These are phyloP conservation scores for Setaria italica DNA, from an alignment of 202 grass and related monocot genomes.

Conservation along the genomic window DNA sequence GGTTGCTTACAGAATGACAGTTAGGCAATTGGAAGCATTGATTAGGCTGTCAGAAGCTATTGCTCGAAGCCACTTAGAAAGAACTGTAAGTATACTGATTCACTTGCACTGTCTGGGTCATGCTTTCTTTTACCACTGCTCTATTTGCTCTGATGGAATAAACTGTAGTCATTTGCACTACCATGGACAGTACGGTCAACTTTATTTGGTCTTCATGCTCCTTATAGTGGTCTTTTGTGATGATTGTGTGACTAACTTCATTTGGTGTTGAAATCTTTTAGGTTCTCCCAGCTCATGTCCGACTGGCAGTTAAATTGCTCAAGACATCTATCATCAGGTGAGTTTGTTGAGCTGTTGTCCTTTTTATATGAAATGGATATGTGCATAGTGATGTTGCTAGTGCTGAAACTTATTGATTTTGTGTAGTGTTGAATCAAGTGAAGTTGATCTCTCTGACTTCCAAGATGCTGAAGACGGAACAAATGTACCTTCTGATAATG, in stretches of 20 bases:
- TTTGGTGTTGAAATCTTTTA: conserved; percentile 44
- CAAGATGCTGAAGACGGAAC: conserved; percentile 72
- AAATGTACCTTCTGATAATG: conserved; percentile 49
- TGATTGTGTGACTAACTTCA: conserved; percentile 33
- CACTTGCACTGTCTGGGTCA: background rate
- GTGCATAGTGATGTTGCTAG: conserved; percentile 27
- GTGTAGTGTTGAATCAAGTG: conserved; percentile 97
- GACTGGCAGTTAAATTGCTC: conserved; percentile 90
- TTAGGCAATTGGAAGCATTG: conserved; percentile 95
- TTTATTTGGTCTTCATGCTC: background rate
- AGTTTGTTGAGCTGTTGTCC: conserved; percentile 20
- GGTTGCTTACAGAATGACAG: conserved; percentile 98
- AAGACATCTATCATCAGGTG: conserved; percentile 97
- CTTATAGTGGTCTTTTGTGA: background rate
- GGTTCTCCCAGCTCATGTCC: conserved; percentile 90
- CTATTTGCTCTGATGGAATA: background rate
- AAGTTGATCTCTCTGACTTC: conserved; percentile 98
- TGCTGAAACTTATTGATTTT: conserved; percentile 26
- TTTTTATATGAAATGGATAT: conserved; percentile 21
- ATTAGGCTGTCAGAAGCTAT: conserved; percentile 97
- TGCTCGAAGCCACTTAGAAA: conserved; percentile 91
- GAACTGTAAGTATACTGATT: conserved; percentile 65
- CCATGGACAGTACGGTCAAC: conserved; percentile 11
- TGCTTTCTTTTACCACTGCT: background rate
- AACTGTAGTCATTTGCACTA: conserved; percentile 15